Evolutionary conservation across 495 filamentous ascomycete genomes (phyloP).

Genomic region (Xylaria sp.): DNA sequence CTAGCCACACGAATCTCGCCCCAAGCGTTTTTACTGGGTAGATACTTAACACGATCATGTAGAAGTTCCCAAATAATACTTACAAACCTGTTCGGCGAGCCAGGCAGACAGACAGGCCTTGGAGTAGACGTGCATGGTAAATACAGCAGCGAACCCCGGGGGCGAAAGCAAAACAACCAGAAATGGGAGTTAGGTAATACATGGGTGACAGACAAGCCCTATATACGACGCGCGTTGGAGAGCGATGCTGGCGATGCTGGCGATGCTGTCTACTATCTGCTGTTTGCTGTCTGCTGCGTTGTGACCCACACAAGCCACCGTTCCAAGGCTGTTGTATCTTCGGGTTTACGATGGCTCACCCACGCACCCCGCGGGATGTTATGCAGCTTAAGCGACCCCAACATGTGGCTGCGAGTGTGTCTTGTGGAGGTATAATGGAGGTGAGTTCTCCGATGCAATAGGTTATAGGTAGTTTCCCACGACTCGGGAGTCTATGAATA

Average conservation of each 20-base stretch:
- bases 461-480: too few relatives aligned
- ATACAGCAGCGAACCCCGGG: neutral
- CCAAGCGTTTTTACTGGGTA: too few relatives aligned
- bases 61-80: neutral
- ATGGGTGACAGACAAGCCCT: neutral
- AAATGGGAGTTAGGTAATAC: neutral
- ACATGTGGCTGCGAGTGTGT: conserved; percentile 5
- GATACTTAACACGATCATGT: neutral
- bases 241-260: too few relatives aligned
- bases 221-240: neutral
- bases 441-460: neutral
- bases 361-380: conserved; percentile 25
- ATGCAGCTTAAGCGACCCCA: conserved; percentile 26
- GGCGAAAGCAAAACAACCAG: neutral
- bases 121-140: neutral
- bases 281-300: neutral
- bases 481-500: neutral
- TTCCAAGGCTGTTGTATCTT: neutral
- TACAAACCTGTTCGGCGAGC: neutral
- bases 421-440: neutral
- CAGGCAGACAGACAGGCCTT: neutral
- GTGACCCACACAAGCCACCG: conserved; percentile 19
- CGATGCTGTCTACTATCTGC: too few relatives aligned
- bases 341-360: conserved; percentile 12
- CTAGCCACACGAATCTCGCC: neutral